A percentile compares a stretch with the other conserved stretches of the same genome.
These are phyloP conservation scores for Cenococcum geophilum DNA, from an alignment of 495 filamentous ascomycete species.

Conservation along the genomic window DNA sequence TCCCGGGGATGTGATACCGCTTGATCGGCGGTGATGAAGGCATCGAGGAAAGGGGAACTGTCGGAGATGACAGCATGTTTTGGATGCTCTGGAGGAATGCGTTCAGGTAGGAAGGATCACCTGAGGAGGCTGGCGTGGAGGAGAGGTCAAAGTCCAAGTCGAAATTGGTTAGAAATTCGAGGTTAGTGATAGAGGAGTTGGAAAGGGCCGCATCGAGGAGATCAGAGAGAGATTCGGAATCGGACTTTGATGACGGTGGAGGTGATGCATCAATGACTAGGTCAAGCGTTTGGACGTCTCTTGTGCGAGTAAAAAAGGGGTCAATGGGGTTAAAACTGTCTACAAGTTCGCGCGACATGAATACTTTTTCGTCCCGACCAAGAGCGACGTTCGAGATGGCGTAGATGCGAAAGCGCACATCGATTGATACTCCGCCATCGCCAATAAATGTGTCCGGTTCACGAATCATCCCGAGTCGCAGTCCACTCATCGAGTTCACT, in stretches of 20 bases:
- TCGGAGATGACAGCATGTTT: constrained; percentile 25
- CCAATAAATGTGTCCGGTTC: constrained; percentile 39
- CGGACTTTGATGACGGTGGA: constrained; percentile 11
- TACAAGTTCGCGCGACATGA: constrained; percentile 69
- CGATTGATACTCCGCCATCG: constrained; percentile 9
- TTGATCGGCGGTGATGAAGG: constrained; percentile 37
- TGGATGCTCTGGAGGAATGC: constrained; percentile 27
- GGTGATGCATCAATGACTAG: constrained; percentile 55
- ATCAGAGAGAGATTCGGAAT: background rate
- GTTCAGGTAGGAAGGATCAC: constrained; percentile 35
- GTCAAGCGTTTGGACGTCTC: constrained; percentile 66
- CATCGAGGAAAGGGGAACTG: constrained; percentile 27
- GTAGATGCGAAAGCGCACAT: constrained; percentile 36
- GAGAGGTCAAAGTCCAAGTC: constrained; percentile 20
- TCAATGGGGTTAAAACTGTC: constrained; percentile 66
- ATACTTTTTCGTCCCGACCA: constrained; percentile 85
- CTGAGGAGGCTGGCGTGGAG: constrained; percentile 10
- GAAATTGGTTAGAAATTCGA: constrained; percentile 13
- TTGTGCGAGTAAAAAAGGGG: constrained; percentile 72
- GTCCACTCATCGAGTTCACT: constrained; percentile 68
- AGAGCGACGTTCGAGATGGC: constrained; percentile 74
- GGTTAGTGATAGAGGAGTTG: background rate
- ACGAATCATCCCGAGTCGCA: constrained; percentile 73
- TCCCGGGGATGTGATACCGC: constrained; percentile 55
- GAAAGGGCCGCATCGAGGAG: constrained; percentile 1